phyloP scores from a whole-genome alignment of 805 yeast species.

The Hanseniaspora clermontiae region DNA sequence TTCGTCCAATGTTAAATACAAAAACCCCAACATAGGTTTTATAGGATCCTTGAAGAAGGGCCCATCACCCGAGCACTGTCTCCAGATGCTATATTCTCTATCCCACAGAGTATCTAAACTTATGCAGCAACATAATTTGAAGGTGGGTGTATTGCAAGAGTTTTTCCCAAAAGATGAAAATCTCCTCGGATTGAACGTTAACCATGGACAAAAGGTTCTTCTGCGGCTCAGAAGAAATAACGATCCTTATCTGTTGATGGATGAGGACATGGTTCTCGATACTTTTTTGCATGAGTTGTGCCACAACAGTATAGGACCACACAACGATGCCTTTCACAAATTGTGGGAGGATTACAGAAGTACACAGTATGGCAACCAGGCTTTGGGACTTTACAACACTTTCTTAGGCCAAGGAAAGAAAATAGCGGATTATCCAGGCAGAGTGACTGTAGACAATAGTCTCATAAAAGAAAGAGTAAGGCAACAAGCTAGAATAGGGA shows the following conservation, averaged over 20 bases:
- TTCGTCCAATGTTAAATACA: conserved; percentile 1
- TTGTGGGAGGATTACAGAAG: conserved; percentile 48
- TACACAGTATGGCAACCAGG: conserved; percentile 32
- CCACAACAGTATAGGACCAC: conserved; percentile 72
- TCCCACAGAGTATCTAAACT: conserved; percentile 66
- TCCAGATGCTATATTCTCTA: conserved; percentile 50
- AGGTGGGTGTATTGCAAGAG: conserved; percentile 60
- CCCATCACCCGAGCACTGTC: conserved; percentile 38
- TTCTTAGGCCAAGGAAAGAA: conserved; percentile 26
- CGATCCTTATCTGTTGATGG: conserved; percentile 42
- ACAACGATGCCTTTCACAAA: conserved; percentile 56
- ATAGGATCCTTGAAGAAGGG: conserved; percentile 39
- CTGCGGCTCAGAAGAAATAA: conserved; percentile 52
- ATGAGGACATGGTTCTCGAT: conserved; percentile 56
- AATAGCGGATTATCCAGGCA: conserved; percentile 17
- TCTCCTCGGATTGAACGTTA: conserved; percentile 72
- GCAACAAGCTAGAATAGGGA: conserved; percentile 1
- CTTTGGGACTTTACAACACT: conserved; percentile 22
- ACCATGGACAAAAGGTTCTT: conserved; percentile 59
- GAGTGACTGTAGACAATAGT: not conserved
- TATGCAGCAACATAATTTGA: conserved; percentile 53
- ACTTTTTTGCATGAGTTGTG: conserved; percentile 81
- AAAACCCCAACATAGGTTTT: conserved; percentile 13
- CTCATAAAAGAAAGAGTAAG: not conserved
- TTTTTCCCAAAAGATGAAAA: conserved; percentile 60